A percentile compares a stretch with the other conserved stretches of the same genome.
These are phyloP conservation scores for Trifolium fragiferum DNA, from an alignment of 306 rosid species.

Conservation along the genomic window DNA sequence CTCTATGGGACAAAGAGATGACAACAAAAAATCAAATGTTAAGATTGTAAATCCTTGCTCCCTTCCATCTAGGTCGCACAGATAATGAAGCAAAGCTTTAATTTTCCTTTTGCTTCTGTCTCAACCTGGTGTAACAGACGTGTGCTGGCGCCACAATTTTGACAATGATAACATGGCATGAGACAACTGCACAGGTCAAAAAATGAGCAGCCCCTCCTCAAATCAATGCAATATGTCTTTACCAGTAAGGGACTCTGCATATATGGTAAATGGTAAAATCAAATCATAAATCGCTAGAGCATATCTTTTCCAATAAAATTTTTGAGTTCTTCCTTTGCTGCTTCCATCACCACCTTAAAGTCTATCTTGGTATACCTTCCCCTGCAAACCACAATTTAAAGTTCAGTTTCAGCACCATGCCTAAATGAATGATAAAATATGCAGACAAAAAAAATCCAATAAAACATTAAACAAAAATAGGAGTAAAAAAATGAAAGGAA, in stretches of 20 bases:
- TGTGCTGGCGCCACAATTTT: constrained; percentile 20
- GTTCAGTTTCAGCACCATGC: constrained; percentile 40
- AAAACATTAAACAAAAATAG: constrained; percentile 21
- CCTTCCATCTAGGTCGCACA: constrained; percentile 4
- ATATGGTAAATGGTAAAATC: constrained; percentile 35
- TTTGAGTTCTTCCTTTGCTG: constrained; percentile 75
- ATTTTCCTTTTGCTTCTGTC: constrained; percentile 34
- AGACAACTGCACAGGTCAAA: background rate
- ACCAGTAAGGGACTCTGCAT: constrained; percentile 32
- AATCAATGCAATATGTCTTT: constrained; percentile 17
- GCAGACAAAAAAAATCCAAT: constrained; percentile 1
- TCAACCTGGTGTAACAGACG: constrained; percentile 16
- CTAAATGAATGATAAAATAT: constrained; percentile 18
- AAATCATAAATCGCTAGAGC: constrained; percentile 41
- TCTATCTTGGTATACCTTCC: constrained; percentile 78
- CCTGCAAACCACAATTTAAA: constrained; percentile 62
- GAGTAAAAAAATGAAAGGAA: constrained; percentile 12
- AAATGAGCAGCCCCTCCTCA: background rate
- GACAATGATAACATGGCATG: constrained; percentile 31
- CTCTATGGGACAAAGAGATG: constrained; percentile 34
- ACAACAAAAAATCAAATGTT: constrained; percentile 16
- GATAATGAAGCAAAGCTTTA: constrained; percentile 16
- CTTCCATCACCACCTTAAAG: constrained; percentile 78
- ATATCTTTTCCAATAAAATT: constrained; percentile 61
- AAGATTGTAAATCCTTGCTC: constrained; percentile 20